A percentile compares a stretch with the other conserved stretches of the same genome.
phyloP scores from a whole-genome alignment of 768 basidiomycete species.

The Psilocybe subaeruginosa region DNA sequence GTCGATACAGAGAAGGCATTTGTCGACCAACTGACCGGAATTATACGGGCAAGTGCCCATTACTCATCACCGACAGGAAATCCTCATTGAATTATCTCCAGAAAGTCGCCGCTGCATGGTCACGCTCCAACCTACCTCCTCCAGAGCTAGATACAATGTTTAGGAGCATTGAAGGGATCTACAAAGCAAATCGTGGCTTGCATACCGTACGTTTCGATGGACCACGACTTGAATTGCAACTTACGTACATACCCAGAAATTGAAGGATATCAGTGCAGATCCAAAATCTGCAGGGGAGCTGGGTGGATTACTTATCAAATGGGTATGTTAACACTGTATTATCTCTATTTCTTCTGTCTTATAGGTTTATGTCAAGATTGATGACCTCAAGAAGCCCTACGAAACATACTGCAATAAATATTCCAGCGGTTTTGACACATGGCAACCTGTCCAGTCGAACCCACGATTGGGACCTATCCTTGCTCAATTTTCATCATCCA shows the following conservation, averaged over 20 bases:
- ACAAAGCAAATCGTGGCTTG: slow-evolving; percentile 86
- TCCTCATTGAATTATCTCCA: slow-evolving; percentile 30
- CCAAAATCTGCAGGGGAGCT: slow-evolving; percentile 93
- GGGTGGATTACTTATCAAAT: slow-evolving; percentile 95
- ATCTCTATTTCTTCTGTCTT: slow-evolving; percentile 17
- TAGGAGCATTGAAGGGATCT: slow-evolving; percentile 88
- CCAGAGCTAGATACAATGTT: slow-evolving; percentile 93
- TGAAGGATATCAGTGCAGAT: slow-evolving; percentile 92
- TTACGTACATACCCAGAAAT: slow-evolving; percentile 60
- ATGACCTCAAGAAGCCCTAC: slow-evolving; percentile 89
- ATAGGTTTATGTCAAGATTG: slow-evolving; percentile 61
- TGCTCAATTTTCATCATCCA: slow-evolving; percentile 63
- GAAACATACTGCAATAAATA: slow-evolving; percentile 77
- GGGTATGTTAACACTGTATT: slow-evolving; percentile 59
- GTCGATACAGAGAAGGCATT: slow-evolving; percentile 93
- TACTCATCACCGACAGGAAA: neutral
- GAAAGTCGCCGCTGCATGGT: slow-evolving; percentile 99
- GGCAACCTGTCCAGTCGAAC: slow-evolving; percentile 82
- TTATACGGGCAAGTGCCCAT: slow-evolving; percentile 76
- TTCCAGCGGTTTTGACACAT: slow-evolving; percentile 78
- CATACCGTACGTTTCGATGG: slow-evolving; percentile 55
- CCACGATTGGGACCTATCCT: slow-evolving; percentile 70
- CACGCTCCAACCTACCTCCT: slow-evolving; percentile 91
- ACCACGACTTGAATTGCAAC: slow-evolving; percentile 8
- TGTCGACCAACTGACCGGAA: slow-evolving; percentile 85